phyloP scores from a whole-genome alignment of 2,329 filamentous ascomycete species.

The Botrytis galanthina region DNA sequence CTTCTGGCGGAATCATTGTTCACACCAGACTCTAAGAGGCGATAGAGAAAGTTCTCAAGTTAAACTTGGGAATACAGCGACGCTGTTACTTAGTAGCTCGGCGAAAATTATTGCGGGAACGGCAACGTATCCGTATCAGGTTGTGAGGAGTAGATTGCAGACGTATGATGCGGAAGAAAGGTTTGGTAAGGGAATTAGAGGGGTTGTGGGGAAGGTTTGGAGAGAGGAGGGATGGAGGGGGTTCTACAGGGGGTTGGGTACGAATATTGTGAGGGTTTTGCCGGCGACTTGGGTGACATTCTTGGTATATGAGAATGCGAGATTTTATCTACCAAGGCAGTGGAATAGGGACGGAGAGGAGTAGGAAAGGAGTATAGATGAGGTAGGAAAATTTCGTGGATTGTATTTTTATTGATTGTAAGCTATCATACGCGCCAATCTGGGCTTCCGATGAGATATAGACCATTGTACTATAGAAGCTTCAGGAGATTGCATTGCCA shows the following conservation, averaged over 20 bases:
- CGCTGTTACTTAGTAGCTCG: constrained; percentile 72
- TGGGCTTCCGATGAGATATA: not conserved
- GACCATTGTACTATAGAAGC: not conserved
- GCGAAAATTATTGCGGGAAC: constrained; percentile 89
- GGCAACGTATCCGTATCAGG: constrained; percentile 92
- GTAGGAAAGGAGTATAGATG: not conserved
- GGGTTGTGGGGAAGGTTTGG: constrained; percentile 74
- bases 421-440: not conserved
- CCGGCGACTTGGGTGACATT: constrained; percentile 97
- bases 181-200: constrained; percentile 68
- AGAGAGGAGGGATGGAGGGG: constrained; percentile 73
- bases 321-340: constrained; percentile 59
- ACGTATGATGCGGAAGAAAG: constrained; percentile 76
- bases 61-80: constrained; percentile 47
- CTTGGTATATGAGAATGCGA: constrained; percentile 92
- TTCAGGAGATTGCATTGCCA: not conserved
- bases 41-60: constrained; percentile 30
- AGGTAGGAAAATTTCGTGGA: too few relatives aligned
- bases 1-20: constrained; percentile 51
- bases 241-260: constrained; percentile 88
- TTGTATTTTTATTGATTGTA: not conserved
- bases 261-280: constrained; percentile 85
- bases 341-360: not conserved
- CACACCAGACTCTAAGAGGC: constrained; percentile 21
- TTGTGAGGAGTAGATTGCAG: constrained; percentile 83